Evolutionary conservation across 176 grass and related monocot species (phyloP), one percentile per base, ranked within the genome.

Genomic region (Oryza australiensis): DNA sequence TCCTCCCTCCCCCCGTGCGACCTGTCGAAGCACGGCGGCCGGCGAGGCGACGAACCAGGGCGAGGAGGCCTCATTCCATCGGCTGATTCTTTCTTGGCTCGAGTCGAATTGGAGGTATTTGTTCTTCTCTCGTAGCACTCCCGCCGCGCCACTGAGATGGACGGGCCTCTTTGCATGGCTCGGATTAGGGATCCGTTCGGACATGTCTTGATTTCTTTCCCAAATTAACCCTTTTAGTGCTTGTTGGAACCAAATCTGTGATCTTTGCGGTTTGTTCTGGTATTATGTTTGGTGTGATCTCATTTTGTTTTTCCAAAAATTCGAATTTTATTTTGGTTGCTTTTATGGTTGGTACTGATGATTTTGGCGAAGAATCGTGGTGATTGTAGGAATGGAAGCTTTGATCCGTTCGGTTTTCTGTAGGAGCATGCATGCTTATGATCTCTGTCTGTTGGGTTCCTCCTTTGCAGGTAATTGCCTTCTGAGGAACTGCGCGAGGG

Each of bases 381-480:
- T 12, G 69, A 46, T 60, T 68, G 35, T 65, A 48, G 45, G 20
- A 35, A 41, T 38, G 78, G 64, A 77, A 72, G 30, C 15, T 55
- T 27, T 45, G 20, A 26, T 26, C 16, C 7, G 24, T 28, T 67
- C 24, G 22, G 16, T 53, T 55, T 57, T 5, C 7, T 68, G 26
- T 12, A 20, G 5, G 22, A 15, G 5, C 62, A 30, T 59, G 45
- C 33, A 46, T 26, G 38, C 29, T 77, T 55, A 18, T 78, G 27
- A 86, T 7, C 62, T 67, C 8, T 30, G 22, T 67, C 8, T 30
- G 22, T 22, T 79, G 4, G 62, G 14, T 69, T 68, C 62, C 14
- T 26, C 51, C 23, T 40, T 62, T 60, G 48, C 86, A 81, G 80
- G 73, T 62, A 82, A 79, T 9, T 12, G 9, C 27, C 55, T 57